Evolutionary conservation across 2,329 filamentous ascomycete species (phyloP).

Genomic region (Penicillium concentricum): DNA sequence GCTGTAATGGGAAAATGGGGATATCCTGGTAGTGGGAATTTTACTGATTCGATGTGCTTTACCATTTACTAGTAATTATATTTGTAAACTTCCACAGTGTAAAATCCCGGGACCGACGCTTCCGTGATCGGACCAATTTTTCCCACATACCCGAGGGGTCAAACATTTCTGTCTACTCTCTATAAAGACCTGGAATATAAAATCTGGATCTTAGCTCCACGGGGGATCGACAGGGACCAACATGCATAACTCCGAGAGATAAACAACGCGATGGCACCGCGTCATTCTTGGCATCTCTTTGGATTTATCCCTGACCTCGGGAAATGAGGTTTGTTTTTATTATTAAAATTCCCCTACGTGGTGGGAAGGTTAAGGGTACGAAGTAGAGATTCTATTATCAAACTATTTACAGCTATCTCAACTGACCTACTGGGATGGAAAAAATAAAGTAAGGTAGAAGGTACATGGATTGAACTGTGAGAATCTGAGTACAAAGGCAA

Average conservation of each 20-base stretch:
- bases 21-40: conserved; percentile 37
- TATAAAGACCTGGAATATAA: no score
- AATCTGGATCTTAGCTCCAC: not conserved
- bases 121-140: not conserved
- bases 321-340: not conserved
- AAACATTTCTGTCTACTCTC: no score
- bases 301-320: not conserved
- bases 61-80: not conserved
- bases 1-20: conserved; percentile 43
- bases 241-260: conserved; percentile 7
- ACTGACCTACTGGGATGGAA: not conserved
- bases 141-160: not conserved
- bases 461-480: conserved; percentile 27
- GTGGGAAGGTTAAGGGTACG: not conserved
- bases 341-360: not conserved
- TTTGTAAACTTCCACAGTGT: not conserved
- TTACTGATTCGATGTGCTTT: conserved; percentile 18
- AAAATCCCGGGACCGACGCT: not conserved
- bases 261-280: conserved; percentile 11
- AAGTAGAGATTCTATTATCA: not conserved
- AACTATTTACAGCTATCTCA: not conserved
- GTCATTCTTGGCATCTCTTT: conserved; percentile 3
- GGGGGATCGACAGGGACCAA: conserved; percentile 24
- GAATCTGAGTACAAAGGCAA: conserved; percentile 20
- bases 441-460: conserved; percentile 10